Evolutionary conservation across 2,329 filamentous ascomycete genomes (phyloP).

Genomic region (Mycosphaerella arachidis): DNA sequence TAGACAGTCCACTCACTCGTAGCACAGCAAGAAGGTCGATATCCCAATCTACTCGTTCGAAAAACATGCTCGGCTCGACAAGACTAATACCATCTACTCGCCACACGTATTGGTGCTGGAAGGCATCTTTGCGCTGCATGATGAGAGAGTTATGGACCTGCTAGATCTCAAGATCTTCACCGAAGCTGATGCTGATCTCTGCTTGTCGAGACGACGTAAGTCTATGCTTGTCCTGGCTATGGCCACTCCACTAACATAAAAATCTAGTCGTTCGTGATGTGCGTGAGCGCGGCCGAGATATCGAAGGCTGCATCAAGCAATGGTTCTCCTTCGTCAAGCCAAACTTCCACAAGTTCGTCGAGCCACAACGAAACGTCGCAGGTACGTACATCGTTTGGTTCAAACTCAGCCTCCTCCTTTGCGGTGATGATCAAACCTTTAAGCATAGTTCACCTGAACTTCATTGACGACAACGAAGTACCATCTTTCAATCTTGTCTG

Average conservation of each 20-base stretch:
- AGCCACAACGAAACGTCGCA: slow-evolving; percentile 83
- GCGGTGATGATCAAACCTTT: slow-evolving; percentile 35
- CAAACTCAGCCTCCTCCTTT: slow-evolving; percentile 2
- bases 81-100: slow-evolving; percentile 88
- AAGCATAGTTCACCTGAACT: slow-evolving; percentile 41
- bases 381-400: slow-evolving; percentile 45
- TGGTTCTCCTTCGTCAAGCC: slow-evolving; percentile 97
- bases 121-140: slow-evolving; percentile 92
- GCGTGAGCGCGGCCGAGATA: slow-evolving; percentile 79
- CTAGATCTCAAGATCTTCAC: slow-evolving; percentile 97
- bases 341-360: slow-evolving; percentile 90
- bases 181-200: slow-evolving; percentile 92
- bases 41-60: slow-evolving; percentile 95
- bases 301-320: slow-evolving; percentile 95
- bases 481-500: slow-evolving; percentile 37
- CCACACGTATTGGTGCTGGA: slow-evolving; percentile 93
- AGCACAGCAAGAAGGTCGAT: slow-evolving; percentile 70
- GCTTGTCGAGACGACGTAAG: slow-evolving; percentile 80
- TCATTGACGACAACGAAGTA: slow-evolving; percentile 34
- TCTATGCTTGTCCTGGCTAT: slow-evolving; percentile 59
- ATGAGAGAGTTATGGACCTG: slow-evolving; percentile 76
- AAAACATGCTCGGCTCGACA: slow-evolving; percentile 73
- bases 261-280: slow-evolving; percentile 75
- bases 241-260: slow-evolving; percentile 40
- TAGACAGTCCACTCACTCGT: slow-evolving; percentile 2